A percentile compares a stretch with the other conserved stretches of the same genome.
These are phyloP conservation scores for Diaporthe citri DNA, from an alignment of 2,329 filamentous ascomycete species.

Conservation along the genomic window DNA sequence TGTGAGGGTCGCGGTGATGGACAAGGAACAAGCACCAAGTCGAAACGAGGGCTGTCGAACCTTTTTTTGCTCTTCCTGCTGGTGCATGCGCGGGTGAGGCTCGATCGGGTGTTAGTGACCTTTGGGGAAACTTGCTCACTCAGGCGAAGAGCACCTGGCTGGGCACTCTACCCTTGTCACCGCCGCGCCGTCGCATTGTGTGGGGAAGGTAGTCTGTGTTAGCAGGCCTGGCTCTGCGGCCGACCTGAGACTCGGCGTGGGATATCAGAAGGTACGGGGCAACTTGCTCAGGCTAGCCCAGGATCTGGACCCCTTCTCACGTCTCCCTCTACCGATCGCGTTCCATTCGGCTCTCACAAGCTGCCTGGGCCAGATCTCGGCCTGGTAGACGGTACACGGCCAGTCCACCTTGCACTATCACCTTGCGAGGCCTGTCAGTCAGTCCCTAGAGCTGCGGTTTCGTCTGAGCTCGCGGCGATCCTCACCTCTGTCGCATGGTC, in stretches of 20 bases:
- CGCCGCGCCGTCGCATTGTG: not conserved
- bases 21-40: slow-evolving; percentile 31
- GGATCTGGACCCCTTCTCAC: slow-evolving; percentile 14
- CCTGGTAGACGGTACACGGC: slow-evolving; percentile 5
- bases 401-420: not conserved
- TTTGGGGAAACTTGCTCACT: slow-evolving; percentile 37
- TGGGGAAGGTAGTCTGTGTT: not conserved
- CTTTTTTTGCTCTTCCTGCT: slow-evolving; percentile 30
- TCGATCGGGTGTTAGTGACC: slow-evolving; percentile 5
- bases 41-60: slow-evolving; percentile 22
- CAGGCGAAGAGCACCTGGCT: not conserved
- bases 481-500: slow-evolving; percentile 27
- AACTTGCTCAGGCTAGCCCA: slow-evolving; percentile 41
- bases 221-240: not conserved
- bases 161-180: not conserved
- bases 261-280: not conserved
- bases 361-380: slow-evolving; percentile 8
- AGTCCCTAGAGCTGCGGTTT: slow-evolving; percentile 1
- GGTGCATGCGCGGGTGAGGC: not conserved
- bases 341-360: not conserved
- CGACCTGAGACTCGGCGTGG: not conserved
- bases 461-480: slow-evolving; percentile 24
- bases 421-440: not conserved
- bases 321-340: not conserved
- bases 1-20: not conserved